Base-by-base conservation (phyloP, 495 filamentous ascomycete species). In the Cudoniella acicularis region DNA sequence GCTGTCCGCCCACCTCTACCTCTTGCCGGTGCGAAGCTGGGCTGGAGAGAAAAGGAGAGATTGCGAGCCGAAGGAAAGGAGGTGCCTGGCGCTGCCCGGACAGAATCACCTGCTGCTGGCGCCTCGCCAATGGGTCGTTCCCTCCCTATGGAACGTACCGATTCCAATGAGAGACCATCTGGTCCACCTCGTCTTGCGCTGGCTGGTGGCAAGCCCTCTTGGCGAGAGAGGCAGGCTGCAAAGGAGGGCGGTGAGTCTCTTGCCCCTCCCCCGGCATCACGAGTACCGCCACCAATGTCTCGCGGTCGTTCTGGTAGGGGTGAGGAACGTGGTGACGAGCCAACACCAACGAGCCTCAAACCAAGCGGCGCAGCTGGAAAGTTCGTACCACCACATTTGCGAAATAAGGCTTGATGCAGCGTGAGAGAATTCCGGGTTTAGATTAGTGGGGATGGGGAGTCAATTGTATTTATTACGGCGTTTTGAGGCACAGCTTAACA, bases 201-300 rank as follows among this genome's bases (percentile, higher is more conserved):
- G 56, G 77, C 80, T 52, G 85, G 84, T 57, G 76, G 70, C 67
- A 85, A 84, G 71, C 74, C 83, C 30, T 83, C 79, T 66, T 96
- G 92, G 92, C 87, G 92, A 73, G 92, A 96, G n/a, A 83, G 90
- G 46, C 77, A 89, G 72, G 88, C 87, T 47, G 83, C 83, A 61
- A 91, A 82, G 72, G 67, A 69, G 27, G 61, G 42, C 4, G 40
- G 27, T 25, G 57, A 59, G 4, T 43, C 26, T 40, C 25, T 54
- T 36, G 55, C 60, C 3, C 18, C 59, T 40, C 49, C 64, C 22
- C 26, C 62, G 30, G 54, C 64, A 20, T 47, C 62, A 27, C 47
- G 60, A 17, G 40, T 59, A 9, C 41, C 61, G 52, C 53, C 48
- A 55, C 58, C 65, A 21, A 45, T 68, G 10, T 27, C 56, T 18